Percentiles rank a stretch among this genome's conserved stretches.
Conservation (phyloP, 1,284 basidiomycete species). For the Sporisorium exsertum region DNA sequence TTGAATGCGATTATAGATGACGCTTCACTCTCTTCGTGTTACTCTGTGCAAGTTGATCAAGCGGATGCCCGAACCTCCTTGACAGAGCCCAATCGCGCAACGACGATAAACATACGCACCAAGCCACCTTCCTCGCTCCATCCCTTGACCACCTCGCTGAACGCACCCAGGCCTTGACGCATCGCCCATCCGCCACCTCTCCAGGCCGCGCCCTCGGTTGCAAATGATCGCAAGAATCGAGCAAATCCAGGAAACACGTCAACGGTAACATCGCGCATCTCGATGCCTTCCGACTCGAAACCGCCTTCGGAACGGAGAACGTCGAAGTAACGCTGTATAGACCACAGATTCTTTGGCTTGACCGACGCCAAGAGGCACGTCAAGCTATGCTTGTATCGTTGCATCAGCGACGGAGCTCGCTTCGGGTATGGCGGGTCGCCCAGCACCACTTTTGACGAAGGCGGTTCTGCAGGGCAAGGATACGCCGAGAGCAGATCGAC, state of each 20-base stretch:
- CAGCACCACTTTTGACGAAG: constrained; percentile 8
- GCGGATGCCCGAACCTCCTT: background rate
- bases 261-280: constrained; percentile 59
- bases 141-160: constrained; percentile 54
- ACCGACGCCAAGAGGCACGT: constrained; percentile 42
- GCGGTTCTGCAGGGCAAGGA: constrained; percentile 44
- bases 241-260: constrained; percentile 63
- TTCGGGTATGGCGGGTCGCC: constrained; percentile 29
- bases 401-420: constrained; percentile 26
- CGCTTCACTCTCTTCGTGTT: too few relatives aligned
- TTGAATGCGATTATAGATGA: too few relatives aligned
- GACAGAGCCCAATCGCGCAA: constrained; percentile 27
- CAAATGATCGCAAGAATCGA: constrained; percentile 50
- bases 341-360: constrained; percentile 44
- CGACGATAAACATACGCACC: constrained; percentile 58
- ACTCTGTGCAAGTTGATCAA: background rate
- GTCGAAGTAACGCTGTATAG: constrained; percentile 44
- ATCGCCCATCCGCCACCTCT: constrained; percentile 43
- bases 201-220: constrained; percentile 53
- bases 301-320: constrained; percentile 36
- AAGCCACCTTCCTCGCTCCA: constrained; percentile 61
- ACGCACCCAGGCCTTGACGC: constrained; percentile 40
- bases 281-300: constrained; percentile 24
- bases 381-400: constrained; percentile 30
- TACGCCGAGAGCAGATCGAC: constrained; percentile 58